These are phyloP conservation scores for Tulasnella sp. DNA, from an alignment of 768 basidiomycete species.

Conservation along the genomic window DNA sequence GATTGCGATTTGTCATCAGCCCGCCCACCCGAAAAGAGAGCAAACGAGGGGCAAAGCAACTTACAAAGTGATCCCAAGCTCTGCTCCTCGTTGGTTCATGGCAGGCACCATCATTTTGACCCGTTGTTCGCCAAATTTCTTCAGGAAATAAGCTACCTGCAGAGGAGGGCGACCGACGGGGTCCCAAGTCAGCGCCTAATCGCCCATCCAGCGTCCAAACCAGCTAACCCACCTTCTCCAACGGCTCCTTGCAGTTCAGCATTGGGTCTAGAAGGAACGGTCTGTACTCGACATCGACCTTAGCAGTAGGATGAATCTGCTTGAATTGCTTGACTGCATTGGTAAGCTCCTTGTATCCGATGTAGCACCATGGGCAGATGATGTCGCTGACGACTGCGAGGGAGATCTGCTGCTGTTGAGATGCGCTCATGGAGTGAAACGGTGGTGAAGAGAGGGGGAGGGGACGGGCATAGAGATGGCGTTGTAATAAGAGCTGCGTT, in stretches of 20 bases:
- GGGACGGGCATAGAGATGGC: background rate
- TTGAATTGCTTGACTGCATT: conserved; percentile 29
- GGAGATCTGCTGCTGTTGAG: conserved; percentile 1
- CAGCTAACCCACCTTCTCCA: conserved; percentile 21
- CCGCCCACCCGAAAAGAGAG: background rate
- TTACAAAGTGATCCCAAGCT: conserved; percentile 54
- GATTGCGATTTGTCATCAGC: conserved; percentile 14
- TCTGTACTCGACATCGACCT: conserved; percentile 40
- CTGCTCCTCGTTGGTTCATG: conserved; percentile 46
- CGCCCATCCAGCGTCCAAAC: background rate
- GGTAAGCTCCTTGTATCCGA: conserved; percentile 37
- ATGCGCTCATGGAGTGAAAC: background rate
- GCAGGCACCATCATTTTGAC: conserved; percentile 37
- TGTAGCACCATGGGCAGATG: conserved; percentile 32
- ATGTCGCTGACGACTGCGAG: conserved; percentile 14
- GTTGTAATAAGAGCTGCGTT: background rate
- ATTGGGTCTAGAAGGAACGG: conserved; percentile 42
- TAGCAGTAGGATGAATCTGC: conserved; percentile 25
- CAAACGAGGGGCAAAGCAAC: conserved; percentile 25
- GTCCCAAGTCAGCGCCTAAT: background rate
- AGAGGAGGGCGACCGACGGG: background rate
- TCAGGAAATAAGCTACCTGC: conserved; percentile 19
- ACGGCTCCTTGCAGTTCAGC: conserved; percentile 29
- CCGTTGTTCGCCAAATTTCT: conserved; percentile 47
- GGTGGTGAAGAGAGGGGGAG: background rate